Evolutionary conservation across 306 rosid species (phyloP).

Genomic region (Pachyrhizus erosus): DNA sequence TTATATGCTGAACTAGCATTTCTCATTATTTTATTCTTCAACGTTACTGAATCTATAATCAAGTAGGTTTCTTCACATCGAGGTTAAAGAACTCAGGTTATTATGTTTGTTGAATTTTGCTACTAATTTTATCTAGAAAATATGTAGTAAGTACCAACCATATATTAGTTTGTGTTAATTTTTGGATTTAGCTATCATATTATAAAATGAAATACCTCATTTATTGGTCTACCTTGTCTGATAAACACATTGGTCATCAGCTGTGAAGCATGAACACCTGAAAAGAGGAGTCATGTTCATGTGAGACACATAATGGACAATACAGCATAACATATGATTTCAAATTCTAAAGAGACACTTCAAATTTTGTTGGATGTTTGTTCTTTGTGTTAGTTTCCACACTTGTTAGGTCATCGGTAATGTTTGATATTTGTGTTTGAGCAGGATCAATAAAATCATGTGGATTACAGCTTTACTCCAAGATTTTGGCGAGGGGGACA

Average conservation of each 20-base stretch:
- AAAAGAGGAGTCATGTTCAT: slow-evolving; percentile 3
- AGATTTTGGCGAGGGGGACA: not conserved
- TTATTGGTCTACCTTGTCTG: slow-evolving; percentile 1
- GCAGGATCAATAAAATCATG: slow-evolving; percentile 57
- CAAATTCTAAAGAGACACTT: not conserved
- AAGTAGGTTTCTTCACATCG: not conserved
- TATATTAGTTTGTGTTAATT: not conserved
- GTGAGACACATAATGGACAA: not conserved
- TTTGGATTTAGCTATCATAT: slow-evolving; percentile 11
- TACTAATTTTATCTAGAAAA: slow-evolving; percentile 10
- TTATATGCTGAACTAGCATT: slow-evolving; percentile 20
- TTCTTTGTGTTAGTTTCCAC: not conserved
- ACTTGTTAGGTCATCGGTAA: slow-evolving; percentile 2
- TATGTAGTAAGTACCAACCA: not conserved
- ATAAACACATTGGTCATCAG: not conserved
- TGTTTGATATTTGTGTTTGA: slow-evolving; percentile 40
- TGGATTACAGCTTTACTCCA: slow-evolving; percentile 26
- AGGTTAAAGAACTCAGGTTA: not conserved
- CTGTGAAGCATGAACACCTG: not conserved
- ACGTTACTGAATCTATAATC: not conserved
- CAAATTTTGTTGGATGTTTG: not conserved
- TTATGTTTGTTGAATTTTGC: slow-evolving; percentile 11
- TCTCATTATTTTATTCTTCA: slow-evolving; percentile 3
- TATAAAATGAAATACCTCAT: slow-evolving; percentile 7
- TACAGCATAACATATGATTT: not conserved